Evolutionary conservation across 257 asterid genomes (phyloP), one percentile per base, ranked within the genome.

Genomic region (Capsicum baccatum): DNA sequence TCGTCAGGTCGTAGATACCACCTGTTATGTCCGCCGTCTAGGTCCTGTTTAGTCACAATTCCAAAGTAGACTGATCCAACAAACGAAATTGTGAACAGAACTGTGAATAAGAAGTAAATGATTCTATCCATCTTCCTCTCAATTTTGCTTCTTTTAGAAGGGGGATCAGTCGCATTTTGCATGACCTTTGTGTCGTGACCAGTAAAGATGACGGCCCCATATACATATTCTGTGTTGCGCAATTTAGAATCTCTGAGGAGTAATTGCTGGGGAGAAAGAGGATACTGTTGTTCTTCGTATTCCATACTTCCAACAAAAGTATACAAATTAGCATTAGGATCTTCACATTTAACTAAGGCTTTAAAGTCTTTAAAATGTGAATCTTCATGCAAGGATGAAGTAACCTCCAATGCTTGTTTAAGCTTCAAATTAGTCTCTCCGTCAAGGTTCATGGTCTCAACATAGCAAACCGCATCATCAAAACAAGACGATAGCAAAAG

Each of bases 391-490:
- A 96, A 78, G 19, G 85, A 84, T 60, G 97, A 88, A 39, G 98
- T 94, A 66, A 79, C 91, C 11, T 96, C 99, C 71, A 92, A 82
- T 19, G 94, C 93, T 85, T 96, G 98, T 85, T 92, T 96, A 79
- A 96, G 93, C 87, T 96, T 96, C 88, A 96, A 83, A 86, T 96
- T 96, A 6, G 99, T 96, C 87, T 96, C 99, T 5, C 99, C 99
- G 11, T 94, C 99, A 55, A 96, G 97, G 79, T 94, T 96, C 99
- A 96, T 96, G 26, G 99, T 94, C 92, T 96, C 98, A 6, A 96
- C 99, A 69, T 94, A 94, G 90, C 99, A 93, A 21, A 94, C 83
- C 2, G 93, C 97, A 83, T 94, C 99, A 3, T 94, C 99, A 35
- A 92, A 96, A 83, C 93, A 90, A 17, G 99, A 93, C 0, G 99